Conservation (phyloP, 768 basidiomycete species). For the Ramaria rubella region DNA sequence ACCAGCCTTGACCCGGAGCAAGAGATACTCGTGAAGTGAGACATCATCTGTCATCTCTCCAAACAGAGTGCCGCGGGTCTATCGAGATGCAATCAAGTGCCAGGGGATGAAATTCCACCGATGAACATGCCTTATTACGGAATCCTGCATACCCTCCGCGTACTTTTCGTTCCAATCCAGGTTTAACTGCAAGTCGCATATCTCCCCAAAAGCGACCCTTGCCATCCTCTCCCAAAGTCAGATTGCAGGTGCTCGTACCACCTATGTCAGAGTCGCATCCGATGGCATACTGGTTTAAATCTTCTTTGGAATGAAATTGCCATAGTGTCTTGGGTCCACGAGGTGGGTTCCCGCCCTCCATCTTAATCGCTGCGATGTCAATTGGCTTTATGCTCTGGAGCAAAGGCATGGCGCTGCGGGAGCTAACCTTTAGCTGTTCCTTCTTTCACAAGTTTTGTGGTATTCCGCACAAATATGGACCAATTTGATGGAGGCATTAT, state of each 20-base stretch:
- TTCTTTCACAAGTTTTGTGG: conserved; percentile 1
- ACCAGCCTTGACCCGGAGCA: conserved; percentile 67
- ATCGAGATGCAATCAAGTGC: neutral
- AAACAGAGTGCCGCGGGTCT: conserved; percentile 66
- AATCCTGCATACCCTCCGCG: conserved; percentile 89
- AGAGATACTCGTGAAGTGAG: conserved; percentile 72
- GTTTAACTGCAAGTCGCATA: conserved; percentile 63
- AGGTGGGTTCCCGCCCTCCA: conserved; percentile 69
- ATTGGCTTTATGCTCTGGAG: neutral
- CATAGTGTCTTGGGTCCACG: conserved; percentile 61
- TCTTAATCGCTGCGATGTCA: conserved; percentile 49
- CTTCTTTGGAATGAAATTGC: conserved; percentile 52
- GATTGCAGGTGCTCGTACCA: conserved; percentile 67
- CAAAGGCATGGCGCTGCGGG: neutral
- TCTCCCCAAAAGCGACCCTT: conserved; percentile 73
- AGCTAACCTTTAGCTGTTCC: conserved; percentile 5
- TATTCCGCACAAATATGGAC: conserved; percentile 6
- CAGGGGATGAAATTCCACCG: neutral
- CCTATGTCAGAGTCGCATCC: conserved; percentile 91
- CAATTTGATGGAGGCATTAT: conserved; percentile 3
- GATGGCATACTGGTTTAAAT: conserved; percentile 57
- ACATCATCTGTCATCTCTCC: conserved; percentile 83
- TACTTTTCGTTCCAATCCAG: conserved; percentile 60
- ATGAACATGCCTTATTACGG: conserved; percentile 60
- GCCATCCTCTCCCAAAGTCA: conserved; percentile 60